Base-by-base conservation (phyloP, 2,329 filamentous ascomycete genomes). In the Penicillium glabrum region DNA sequence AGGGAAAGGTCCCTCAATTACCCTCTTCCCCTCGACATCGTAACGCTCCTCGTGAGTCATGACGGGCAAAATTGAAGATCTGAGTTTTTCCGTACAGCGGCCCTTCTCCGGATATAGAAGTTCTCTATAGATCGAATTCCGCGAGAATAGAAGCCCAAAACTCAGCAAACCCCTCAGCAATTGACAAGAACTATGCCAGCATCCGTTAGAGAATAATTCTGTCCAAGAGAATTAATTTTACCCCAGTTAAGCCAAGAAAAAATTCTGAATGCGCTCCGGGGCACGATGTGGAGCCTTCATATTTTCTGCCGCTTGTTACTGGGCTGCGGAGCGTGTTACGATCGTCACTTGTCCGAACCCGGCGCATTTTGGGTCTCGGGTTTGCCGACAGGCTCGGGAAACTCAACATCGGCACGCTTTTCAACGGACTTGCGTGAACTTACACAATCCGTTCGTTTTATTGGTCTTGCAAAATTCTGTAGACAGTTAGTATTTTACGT, bases 11-110 rank as follows among this genome's bases (percentile, higher is more conserved):
- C 57, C 57, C 48, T 62, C 53, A n/a, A 49, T 45, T 6, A 48
- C 31, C 21, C 27, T 33, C 50, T 61, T 60, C 8, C 39, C 55
- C 10, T 61, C 56, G 8, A 46, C 57, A 19, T 41, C 61, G 51
- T 59, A 54, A 29, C 51, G 56, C 55, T 63, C 62, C 23, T 60
- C 54, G 51, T 65, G 61, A 35, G 46, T 58, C 61, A 63, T 66
- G 21, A 3, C 58, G 56, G 53, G 46, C 46, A 53, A 26, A 50
- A 29, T 21, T 53, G 21, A 45, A 33, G 46, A 26, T 51, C n/a
- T 33, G 31, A 24, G 14, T 11, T 37, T 48, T 37, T 48, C 26
- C 26, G 26, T 47, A 9, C 27, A 14, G 27, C 35, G 41, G 43
- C 19, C 3, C 46, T 53, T 55, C 46, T 53, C 46, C 45, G 50